Evolutionary conservation across 2,329 filamentous ascomycete genomes (phyloP).

Genomic region (Nemania sp.): DNA sequence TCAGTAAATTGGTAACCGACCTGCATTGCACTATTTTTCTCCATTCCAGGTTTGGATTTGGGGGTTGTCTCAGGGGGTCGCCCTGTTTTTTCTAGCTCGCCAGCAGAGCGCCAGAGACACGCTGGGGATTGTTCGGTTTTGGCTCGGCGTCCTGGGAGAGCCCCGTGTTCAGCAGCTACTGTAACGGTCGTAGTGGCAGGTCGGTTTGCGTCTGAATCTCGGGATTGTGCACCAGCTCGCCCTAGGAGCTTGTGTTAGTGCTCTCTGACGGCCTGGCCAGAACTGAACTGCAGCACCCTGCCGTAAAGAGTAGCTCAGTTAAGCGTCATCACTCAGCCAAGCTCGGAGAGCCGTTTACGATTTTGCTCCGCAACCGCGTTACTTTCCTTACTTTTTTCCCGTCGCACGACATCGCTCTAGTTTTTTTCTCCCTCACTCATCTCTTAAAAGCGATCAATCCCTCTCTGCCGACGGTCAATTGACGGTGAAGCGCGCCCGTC

Average conservation of each 20-base stretch:
- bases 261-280: too few species aligned
- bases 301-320: conserved; percentile 1
- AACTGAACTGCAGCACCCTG: too few species aligned
- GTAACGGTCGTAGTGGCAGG: background rate
- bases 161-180: background rate
- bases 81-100: background rate
- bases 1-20: too few species aligned
- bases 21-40: too few species aligned
- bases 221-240: background rate
- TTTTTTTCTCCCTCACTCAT: conserved; percentile 1
- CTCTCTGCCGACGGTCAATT: conserved; percentile 2
- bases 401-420: conserved; percentile 19
- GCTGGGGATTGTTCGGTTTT: conserved; percentile 23
- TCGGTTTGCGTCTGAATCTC: background rate
- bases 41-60: too few species aligned
- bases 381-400: too few species aligned
- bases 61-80: too few species aligned
- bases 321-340: conserved; percentile 13
- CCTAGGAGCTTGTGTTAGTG: too few species aligned
- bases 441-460: conserved; percentile 9
- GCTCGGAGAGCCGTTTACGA: conserved; percentile 21
- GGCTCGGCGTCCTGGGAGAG: conserved; percentile 14
- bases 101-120: background rate
- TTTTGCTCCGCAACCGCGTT: background rate
- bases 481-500: background rate